Conservation (phyloP, 495 filamentous ascomycete species). For the Neurospora africana region DNA sequence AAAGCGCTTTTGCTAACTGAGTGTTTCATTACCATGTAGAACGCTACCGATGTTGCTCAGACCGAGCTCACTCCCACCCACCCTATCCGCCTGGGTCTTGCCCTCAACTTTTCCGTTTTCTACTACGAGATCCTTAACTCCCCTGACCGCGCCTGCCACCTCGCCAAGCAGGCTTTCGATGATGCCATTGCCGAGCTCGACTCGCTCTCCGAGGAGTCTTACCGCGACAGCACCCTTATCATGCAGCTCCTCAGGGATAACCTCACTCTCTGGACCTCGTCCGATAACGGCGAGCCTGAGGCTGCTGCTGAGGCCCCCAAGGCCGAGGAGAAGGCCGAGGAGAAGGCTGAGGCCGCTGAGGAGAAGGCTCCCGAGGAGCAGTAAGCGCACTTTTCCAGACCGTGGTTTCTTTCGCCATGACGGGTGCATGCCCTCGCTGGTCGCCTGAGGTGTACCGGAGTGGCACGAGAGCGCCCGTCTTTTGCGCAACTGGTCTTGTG, state of each 20-base stretch:
- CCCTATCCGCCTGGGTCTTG: constrained; percentile 95
- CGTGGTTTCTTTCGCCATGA: constrained; percentile 7
- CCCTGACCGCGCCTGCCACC: constrained; percentile 94
- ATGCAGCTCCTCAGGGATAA: constrained; percentile 99
- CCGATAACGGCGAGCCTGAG: constrained; percentile 79
- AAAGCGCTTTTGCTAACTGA: constrained; percentile 1
- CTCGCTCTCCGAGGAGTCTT: constrained; percentile 96
- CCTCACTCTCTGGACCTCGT: constrained; percentile 98
- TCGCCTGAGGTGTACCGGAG: constrained; percentile 1
- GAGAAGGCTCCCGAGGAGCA: constrained; percentile 35
- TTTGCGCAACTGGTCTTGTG: constrained; percentile 10
- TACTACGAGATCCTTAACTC: constrained; percentile 99
- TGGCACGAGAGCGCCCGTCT: constrained; percentile 1
- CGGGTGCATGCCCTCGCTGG: constrained; percentile 4
- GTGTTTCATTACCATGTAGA: constrained; percentile 38
- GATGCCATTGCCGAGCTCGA: constrained; percentile 99
- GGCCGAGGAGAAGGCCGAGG: constrained; percentile 51
- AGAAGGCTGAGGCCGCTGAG: constrained; percentile 44
- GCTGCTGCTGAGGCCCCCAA: constrained; percentile 48
- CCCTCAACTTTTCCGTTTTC: constrained; percentile 99
- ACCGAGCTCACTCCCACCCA: constrained; percentile 96
- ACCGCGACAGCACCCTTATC: constrained; percentile 99
- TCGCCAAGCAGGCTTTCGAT: constrained; percentile 98
- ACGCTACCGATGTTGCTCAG: constrained; percentile 95
- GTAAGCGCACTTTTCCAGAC: constrained; percentile 12